Evolutionary conservation across 805 yeast species (phyloP), one percentile per base, ranked within the genome.

Genomic region (Yarrowia sp.): DNA sequence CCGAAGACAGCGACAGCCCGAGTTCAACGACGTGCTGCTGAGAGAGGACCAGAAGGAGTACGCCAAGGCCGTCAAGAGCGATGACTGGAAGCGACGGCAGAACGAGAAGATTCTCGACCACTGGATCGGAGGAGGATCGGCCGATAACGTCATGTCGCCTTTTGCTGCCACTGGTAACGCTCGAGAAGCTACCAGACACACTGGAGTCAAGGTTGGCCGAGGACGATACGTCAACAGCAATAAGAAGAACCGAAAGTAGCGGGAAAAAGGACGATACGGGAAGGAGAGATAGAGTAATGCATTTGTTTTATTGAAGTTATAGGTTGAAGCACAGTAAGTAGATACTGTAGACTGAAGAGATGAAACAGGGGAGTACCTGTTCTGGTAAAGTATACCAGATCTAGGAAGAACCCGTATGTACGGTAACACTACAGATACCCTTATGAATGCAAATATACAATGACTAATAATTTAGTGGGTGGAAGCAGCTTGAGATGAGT

Each of bases 41-140:
- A 86, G 96, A 73, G 98, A 91, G 77, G 99, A 95, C 79, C 98
- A 95, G 80, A 91, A 90, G 74, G 99, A 95, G 78, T 95, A 95
- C 77, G 86, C 86, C 71, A 87, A 89, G 76, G 97, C 97, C 1
- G 76, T 94, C 69, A 92, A 92, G 76, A 88, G 91, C 73, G 96
- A 93, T 67, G 87, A 88, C 52, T 92, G 97, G 96, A 89, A 87
- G 72, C 85, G 90, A 74, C 84, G 90, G 73, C 90, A 91, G 73
- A 91, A 91, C 73, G 98, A 93, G 74, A 93, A 93, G 70, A 81
- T 90, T 68, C 80, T 92, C 70, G 87, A 89, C 72, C 92, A 91
- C 73, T 95, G 96, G 89, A 87, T 93, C 63, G 97, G 98, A 17
- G 97, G 97, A n/a, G 95, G 95, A 7, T 87, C 92, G 66, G 84